Base-by-base conservation (phyloP, 257 asterid genomes). In the Solanum sitiens region DNA sequence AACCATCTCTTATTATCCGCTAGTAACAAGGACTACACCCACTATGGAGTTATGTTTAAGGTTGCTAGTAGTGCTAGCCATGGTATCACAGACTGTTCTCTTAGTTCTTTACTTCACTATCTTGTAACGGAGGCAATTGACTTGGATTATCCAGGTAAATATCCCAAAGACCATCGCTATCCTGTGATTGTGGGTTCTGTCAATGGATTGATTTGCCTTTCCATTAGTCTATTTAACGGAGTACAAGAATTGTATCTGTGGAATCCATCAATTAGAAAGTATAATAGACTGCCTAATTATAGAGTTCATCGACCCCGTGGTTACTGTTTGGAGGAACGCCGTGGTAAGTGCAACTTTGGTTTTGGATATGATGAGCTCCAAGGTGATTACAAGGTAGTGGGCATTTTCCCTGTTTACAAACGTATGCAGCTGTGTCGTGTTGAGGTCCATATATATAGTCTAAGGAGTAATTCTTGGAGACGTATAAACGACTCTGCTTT, bases 261-360 rank as follows among this genome's bases (percentile, higher is more conserved):
- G 93, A 93, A 93, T 86, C 96, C 98, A 15, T 67, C 93, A 27
- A 84, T 89, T 6, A 91, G 90, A 87, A 83, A 85, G 20, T 91
- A 72, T 84, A 90, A 90, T 87, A 87, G 42, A 11, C 84, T 93
- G 86, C 94, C 96, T 4, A 84, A 85, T 85, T 90, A 74, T 33
- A 88, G 74, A 30, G 84, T 27, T n/a, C 13, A 80, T 37, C 9
- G 32, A 68, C 18, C 39, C 75, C 4, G 33, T 67, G 16, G 13
- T 15, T 8, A 70, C n/a, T 8, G 18, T 70, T 14, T 7, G 67
- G 20, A 18, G n/a, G 80, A 37, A 15, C 25, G 21, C 21, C 25
- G 7, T 13, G 87, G 87, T 11, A 7, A 30, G 27, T 86, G 13
- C 39, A 45, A 72, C 85, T 90, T 83, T 79, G 96, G 96, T 25